These are phyloP conservation scores for Lachnellula occidentalis DNA, from an alignment of 2,329 filamentous ascomycete genomes.

Conservation along the genomic window DNA sequence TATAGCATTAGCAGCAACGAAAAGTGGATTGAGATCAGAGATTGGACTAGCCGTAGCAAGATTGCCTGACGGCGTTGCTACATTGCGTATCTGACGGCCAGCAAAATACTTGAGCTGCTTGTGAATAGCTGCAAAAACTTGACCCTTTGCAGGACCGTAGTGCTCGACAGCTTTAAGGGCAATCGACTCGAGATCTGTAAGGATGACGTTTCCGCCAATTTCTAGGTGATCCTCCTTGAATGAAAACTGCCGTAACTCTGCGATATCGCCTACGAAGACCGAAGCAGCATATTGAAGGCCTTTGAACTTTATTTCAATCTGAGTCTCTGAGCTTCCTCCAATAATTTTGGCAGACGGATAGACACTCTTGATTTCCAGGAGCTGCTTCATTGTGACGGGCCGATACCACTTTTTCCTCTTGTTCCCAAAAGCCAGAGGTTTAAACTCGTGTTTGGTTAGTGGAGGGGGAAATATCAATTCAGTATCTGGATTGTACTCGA, in stretches of 20 bases:
- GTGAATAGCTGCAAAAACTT: conserved; percentile 84
- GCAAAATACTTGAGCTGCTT: conserved; percentile 96
- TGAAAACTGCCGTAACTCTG: conserved; percentile 76
- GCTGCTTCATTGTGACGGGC: conserved; percentile 77
- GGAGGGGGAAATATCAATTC: conserved; percentile 91
- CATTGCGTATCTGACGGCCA: conserved; percentile 90
- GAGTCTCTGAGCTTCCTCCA: conserved; percentile 91
- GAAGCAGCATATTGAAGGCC: conserved; percentile 84
- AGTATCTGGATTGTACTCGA: conserved; percentile 88
- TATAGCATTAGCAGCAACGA: conserved; percentile 79
- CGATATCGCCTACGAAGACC: conserved; percentile 88
- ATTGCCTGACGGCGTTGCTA: conserved; percentile 66
- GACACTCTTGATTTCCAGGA: conserved; percentile 84
- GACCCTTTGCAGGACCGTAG: conserved; percentile 59
- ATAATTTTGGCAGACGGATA: conserved; percentile 90
- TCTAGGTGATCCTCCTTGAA: conserved; percentile 80
- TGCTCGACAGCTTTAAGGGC: conserved; percentile 72
- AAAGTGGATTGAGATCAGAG: conserved; percentile 90
- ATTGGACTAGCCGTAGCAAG: conserved; percentile 92
- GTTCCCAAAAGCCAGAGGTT: conserved; percentile 82
- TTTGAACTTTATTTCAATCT: conserved; percentile 99
- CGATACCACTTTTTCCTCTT: conserved; percentile 93
- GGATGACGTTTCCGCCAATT: conserved; percentile 84
- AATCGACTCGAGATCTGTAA: conserved; percentile 87
- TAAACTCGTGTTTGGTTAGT: conserved; percentile 76